Conservation (phyloP, 1,284 basidiomycete genomes). For the Fomitopsis betulina region DNA sequence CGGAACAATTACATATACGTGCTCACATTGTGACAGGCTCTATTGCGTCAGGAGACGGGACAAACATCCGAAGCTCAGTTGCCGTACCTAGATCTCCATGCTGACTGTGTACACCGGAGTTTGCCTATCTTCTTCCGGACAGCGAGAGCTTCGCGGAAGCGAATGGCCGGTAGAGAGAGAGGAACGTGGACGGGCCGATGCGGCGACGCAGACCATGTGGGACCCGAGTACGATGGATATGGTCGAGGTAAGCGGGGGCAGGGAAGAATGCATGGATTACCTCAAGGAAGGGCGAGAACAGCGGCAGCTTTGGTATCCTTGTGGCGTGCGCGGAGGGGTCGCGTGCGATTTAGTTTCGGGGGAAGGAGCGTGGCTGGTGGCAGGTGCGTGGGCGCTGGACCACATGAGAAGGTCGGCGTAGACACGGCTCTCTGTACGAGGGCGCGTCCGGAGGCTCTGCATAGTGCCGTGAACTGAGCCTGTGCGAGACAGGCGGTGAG, state of each 20-base stretch:
- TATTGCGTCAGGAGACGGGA: not conserved
- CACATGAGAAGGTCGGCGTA: not conserved
- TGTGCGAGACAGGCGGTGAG: not conserved
- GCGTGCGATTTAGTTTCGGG: too few species aligned
- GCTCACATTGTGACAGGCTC: too few species aligned
- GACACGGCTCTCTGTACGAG: not conserved
- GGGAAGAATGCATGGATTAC: not conserved
- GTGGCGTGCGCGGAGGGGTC: not conserved
- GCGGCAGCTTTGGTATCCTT: not conserved
- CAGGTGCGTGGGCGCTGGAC: not conserved
- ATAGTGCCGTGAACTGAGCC: conserved; percentile 4
- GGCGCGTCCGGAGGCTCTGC: not conserved
- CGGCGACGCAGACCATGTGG: not conserved
- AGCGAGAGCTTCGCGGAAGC: not conserved
- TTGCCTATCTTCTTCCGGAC: not conserved
- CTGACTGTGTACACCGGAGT: not conserved
- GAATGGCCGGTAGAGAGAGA: not conserved
- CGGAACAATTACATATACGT: too few species aligned
- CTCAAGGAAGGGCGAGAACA: conserved; percentile 1
- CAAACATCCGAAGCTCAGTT: not conserved
- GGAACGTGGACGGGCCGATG: not conserved
- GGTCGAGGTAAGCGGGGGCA: not conserved
- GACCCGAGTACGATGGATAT: not conserved
- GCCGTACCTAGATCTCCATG: not conserved
- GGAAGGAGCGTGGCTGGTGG: too few species aligned